A percentile compares a stretch with the other conserved stretches of the same genome.
These are phyloP conservation scores for Irpex sp. DNA, from an alignment of 1,284 basidiomycete genomes.

Conservation along the genomic window DNA sequence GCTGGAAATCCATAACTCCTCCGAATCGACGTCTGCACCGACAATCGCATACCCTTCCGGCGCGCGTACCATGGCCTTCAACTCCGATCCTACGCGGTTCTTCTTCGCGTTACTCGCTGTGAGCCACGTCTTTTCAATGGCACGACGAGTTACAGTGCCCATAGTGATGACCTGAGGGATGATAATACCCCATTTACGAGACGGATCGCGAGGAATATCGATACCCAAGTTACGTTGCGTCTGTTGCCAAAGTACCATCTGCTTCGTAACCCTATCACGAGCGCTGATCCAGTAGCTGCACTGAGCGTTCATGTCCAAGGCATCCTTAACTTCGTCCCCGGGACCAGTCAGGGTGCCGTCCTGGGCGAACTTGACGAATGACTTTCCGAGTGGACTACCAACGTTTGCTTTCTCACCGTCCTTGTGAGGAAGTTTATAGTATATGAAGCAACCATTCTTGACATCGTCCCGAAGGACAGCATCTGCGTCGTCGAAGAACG, in stretches of 20 bases:
- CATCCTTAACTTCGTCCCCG: conserved; percentile 76
- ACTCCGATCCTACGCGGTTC: conserved; percentile 95
- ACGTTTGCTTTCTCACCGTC: conserved; percentile 95
- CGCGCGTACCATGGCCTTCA: conserved; percentile 96
- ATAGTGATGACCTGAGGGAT: conserved; percentile 96
- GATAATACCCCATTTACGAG: conserved; percentile 82
- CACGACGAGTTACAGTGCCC: conserved; percentile 97
- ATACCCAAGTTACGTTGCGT: conserved; percentile 42
- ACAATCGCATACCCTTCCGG: conserved; percentile 94
- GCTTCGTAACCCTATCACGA: conserved; percentile 88
- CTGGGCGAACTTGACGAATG: conserved; percentile 86
- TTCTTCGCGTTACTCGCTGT: conserved; percentile 98
- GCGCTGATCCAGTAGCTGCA: conserved; percentile 99
- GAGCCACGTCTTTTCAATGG: conserved; percentile 98
- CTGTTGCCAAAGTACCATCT: conserved; percentile 89
- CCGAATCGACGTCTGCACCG: conserved; percentile 97
- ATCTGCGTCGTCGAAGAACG: conserved; percentile 64
- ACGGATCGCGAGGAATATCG: conserved; percentile 21
- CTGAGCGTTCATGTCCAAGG: conserved; percentile 90
- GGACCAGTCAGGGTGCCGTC: conserved; percentile 82
- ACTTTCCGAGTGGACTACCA: conserved; percentile 87
- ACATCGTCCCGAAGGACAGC: conserved; percentile 44
- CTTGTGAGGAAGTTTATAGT: conserved; percentile 95
- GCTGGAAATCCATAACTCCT: conserved; percentile 99
- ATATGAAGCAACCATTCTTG: conserved; percentile 48